Evolutionary conservation across 1,284 basidiomycete genomes (phyloP).

Genomic region (Ganoderma sinense): DNA sequence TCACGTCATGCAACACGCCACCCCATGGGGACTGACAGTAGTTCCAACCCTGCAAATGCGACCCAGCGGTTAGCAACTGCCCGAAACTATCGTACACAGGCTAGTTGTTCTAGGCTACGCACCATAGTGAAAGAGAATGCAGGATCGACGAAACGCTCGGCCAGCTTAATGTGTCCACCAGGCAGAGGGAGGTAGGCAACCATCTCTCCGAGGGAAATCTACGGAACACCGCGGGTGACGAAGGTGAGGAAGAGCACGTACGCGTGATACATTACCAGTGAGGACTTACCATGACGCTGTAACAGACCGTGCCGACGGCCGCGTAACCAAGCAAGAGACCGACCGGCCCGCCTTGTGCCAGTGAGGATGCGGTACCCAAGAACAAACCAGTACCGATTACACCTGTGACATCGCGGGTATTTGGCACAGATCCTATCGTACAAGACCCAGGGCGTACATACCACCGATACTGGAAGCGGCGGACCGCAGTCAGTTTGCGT

Average conservation of each 20-base stretch:
- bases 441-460: slow-evolving; percentile 11
- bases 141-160: slow-evolving; percentile 76
- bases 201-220: slow-evolving; percentile 66
- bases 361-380: slow-evolving; percentile 67
- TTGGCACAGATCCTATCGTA: neutral
- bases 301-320: slow-evolving; percentile 69
- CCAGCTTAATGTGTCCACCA: slow-evolving; percentile 73
- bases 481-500: neutral
- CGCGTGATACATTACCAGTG: neutral
- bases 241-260: slow-evolving; percentile 19
- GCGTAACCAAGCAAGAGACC: slow-evolving; percentile 73
- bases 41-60: slow-evolving; percentile 60
- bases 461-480: slow-evolving; percentile 44
- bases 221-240: neutral
- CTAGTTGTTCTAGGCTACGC: slow-evolving; percentile 1
- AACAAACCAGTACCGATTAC: slow-evolving; percentile 81
- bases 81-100: neutral
- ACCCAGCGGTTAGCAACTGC: neutral
- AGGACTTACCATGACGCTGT: slow-evolving; percentile 47
- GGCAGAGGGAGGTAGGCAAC: slow-evolving; percentile 74
- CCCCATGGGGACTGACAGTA: slow-evolving; percentile 48
- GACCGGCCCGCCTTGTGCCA: slow-evolving; percentile 62
- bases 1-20: too few relatives aligned
- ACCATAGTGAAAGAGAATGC: slow-evolving; percentile 72
- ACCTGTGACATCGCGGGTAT: slow-evolving; percentile 52